phyloP scores from a whole-genome alignment of 768 basidiomycete genomes.

The Aureoboletus auriporus region DNA sequence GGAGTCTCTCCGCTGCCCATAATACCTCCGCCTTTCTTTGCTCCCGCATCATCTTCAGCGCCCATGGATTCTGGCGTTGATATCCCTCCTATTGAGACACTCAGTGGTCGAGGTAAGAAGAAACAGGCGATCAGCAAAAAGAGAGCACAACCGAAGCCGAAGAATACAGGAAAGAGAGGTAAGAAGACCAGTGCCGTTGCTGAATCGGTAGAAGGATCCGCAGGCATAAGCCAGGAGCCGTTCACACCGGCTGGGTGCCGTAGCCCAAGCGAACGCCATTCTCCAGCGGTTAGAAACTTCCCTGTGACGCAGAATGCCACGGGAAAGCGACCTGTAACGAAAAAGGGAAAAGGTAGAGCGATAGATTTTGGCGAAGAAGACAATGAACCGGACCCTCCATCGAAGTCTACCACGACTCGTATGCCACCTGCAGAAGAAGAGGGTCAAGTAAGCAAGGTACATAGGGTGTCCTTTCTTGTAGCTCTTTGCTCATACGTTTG shows the following conservation, averaged over 20 bases:
- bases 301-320: constrained; percentile 20
- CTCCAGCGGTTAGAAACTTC: background rate
- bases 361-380: constrained; percentile 27
- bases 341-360: constrained; percentile 29
- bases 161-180: constrained; percentile 25
- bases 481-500: background rate
- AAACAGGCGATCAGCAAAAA: constrained; percentile 16
- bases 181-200: constrained; percentile 16
- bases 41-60: constrained; percentile 39
- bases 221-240: constrained; percentile 1
- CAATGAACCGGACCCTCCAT: constrained; percentile 6
- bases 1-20: constrained; percentile 3
- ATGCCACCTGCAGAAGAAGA: constrained; percentile 1
- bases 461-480: background rate
- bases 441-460: constrained; percentile 16
- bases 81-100: constrained; percentile 13
- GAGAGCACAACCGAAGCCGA: constrained; percentile 19
- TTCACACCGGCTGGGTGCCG: background rate
- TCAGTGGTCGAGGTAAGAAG: constrained; percentile 9
- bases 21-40: constrained; percentile 45
- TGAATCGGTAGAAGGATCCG: constrained; percentile 5
- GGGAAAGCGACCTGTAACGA: constrained; percentile 1
- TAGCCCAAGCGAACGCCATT: constrained; percentile 1
- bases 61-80: constrained; percentile 25
- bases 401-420: background rate